Evolutionary conservation across 495 filamentous ascomycete genomes (phyloP), one percentile per base, ranked within the genome.

Genomic region (Darksidea phi): DNA sequence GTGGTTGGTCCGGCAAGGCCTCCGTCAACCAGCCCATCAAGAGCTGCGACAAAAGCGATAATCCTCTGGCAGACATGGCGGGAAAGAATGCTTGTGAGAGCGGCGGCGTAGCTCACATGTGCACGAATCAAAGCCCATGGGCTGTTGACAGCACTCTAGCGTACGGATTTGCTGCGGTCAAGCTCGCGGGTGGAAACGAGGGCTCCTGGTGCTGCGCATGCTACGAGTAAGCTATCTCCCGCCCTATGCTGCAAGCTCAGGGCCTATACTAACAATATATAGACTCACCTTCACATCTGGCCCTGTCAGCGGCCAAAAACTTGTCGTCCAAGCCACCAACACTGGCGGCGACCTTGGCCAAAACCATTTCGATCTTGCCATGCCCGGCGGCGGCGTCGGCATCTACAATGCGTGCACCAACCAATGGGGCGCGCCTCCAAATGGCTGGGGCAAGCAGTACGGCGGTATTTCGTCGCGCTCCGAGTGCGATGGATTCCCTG

Each of bases 241-340:
- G 21, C 48, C 28, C 37, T n/a, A 25, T 11, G 15, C 32, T 21
- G 26, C 32, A 8, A 18, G 32, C n/a, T 24, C 17, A 56, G 1
- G 32, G 20, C 25, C 24, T 2, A 12, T 20, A 32, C 57, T 61
- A 47, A 61, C 26, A 48, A 0, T 10, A 6, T 50, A 24, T 26
- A 69, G 66, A 45, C 71, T 86, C 48, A 86, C 83, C 7, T 86
- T 88, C 70, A 87, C 84, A 6, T 78, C 76, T 63, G 80, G 78
- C 0, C 67, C 82, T 0, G 77, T 82, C 10, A 34, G 61, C 45
- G 78, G 85, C 58, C 81, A 87, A 78, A 80, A 81, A 74, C 80
- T 88, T 79, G 78, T 87, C 55, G 82, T 88, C 17, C 85, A 88
- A 74, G 83, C 84, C 15, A 86, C 82, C 45, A 88, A 88, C 68